Conservation (phyloP, 192 early-diverging fungal genomes). For the Chytriomyces sp. region DNA sequence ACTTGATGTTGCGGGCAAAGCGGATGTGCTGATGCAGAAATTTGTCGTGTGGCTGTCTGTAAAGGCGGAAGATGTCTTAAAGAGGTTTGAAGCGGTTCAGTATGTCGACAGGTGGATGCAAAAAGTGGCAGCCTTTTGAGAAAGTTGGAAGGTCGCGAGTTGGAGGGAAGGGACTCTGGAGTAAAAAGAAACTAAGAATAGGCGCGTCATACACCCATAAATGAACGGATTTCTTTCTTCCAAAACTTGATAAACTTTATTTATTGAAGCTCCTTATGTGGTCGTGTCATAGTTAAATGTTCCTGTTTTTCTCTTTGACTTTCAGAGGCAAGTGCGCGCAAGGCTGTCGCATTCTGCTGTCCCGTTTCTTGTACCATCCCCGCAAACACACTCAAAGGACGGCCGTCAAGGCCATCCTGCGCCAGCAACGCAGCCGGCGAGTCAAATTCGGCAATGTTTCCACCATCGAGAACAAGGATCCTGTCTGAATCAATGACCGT, state of each 20-base stretch:
- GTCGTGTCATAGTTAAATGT: too few species aligned
- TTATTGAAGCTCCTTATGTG: too few species aligned
- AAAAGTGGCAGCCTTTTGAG: not conserved
- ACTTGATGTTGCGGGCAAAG: not conserved
- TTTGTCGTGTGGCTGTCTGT: not conserved
- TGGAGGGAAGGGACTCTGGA: not conserved
- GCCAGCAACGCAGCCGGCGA: slow-evolving; percentile 57
- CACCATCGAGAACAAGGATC: slow-evolving; percentile 53
- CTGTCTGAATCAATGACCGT: slow-evolving; percentile 55
- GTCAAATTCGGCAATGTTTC: slow-evolving; percentile 58
- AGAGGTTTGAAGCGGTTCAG: not conserved
- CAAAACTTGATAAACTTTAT: too few species aligned
- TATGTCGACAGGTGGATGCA: not conserved
- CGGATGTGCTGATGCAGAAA: not conserved
- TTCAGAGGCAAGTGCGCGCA: not conserved
- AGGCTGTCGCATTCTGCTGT: slow-evolving; percentile 54
- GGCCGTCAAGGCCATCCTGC: not conserved
- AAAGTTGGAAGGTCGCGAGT: not conserved
- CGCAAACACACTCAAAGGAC: slow-evolving; percentile 51
- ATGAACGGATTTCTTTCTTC: too few species aligned
- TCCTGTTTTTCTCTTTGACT: too few species aligned
- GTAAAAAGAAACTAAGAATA: too few species aligned
- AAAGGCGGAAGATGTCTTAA: not conserved
- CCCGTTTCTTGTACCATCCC: slow-evolving; percentile 75
- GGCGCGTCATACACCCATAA: too few species aligned